phyloP scores from a whole-genome alignment of 495 filamentous ascomycete genomes.

The Hypoxylon crocopeplum region DNA sequence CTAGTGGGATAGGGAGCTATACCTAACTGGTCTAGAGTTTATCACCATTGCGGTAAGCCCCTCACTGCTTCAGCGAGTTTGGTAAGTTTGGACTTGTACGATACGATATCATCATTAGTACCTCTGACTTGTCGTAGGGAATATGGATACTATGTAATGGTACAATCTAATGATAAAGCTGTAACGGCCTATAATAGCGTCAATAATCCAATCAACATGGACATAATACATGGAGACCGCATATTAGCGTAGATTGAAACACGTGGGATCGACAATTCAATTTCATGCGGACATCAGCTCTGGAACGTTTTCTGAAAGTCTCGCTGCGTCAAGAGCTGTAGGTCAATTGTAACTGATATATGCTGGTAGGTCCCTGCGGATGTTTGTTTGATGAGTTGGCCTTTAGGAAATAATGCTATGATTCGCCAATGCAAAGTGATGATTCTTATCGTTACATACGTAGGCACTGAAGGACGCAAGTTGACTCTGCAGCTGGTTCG shows the following conservation, averaged over 20 bases:
- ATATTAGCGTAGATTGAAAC: constrained; percentile 32
- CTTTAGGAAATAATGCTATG: not conserved
- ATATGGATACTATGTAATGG: no score
- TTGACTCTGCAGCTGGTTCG: constrained; percentile 6
- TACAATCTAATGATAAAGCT: no score
- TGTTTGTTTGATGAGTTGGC: not conserved
- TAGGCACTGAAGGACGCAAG: no score
- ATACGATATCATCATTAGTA: not conserved
- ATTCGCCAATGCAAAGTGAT: constrained; percentile 10
- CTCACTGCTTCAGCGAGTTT: not conserved
- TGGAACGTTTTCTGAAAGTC: constrained; percentile 19
- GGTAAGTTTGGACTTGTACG: not conserved
- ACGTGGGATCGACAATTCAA: constrained; percentile 36
- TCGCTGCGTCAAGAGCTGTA: not conserved
- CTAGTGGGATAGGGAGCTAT: constrained; percentile 1
- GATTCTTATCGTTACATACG: not conserved
- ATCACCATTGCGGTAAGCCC: not conserved
- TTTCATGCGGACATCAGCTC: constrained; percentile 26
- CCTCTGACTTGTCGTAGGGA: no score
- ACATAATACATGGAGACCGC: no score
- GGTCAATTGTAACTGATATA: not conserved
- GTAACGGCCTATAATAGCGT: not conserved
- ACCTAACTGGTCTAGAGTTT: constrained; percentile 1
- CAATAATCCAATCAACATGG: no score
- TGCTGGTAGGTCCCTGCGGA: not conserved